Evolutionary conservation across 2,329 filamentous ascomycete genomes (phyloP), one percentile per base, ranked within the genome.

Genomic region (Furcasterigmium sp.): DNA sequence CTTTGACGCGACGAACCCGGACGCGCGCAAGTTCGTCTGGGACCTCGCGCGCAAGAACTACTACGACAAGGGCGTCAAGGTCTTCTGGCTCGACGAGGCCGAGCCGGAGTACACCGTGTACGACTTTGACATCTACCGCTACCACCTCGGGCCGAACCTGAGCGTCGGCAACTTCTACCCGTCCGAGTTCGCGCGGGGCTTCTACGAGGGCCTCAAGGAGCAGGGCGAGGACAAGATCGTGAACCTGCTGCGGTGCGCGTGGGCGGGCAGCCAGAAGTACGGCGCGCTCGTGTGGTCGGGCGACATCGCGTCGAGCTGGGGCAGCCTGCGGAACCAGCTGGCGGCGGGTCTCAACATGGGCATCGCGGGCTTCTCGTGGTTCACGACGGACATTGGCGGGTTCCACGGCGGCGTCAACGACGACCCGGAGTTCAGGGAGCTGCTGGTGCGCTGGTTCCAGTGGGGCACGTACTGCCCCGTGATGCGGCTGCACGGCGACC

Each of bases 51-150:
- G 76, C 55, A 51, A 71, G 41, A 79, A 84, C 55, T 85, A 85
- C 60, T 76, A 75, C 51, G 58, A 68, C 39, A 76, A 75, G 41
- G 82, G 82, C 2, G 78, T 85, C 56, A 72, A 73, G 47, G 60
- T 75, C 0, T 85, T 84, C 60, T 85, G 82, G 81, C 69, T 85
- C 0, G 82, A 85, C 51, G 81, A 85, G 55, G 81, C 81, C 0
- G 81, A 85, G 52, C 80, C 80, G 0, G 80, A 85, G 54, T 84
- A 83, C 51, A 65, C 61, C 1, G 68, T 68, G 11, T 84, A 85
- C 54, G 79, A 84, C 54, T 84, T 83, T 52, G 81, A 84, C 43
- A 78, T 77, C 49, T 84, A 78, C 55, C 72, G 79, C n/a, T 83
- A 83, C 58, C 66, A 75, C 45, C 53, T 50, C 51, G 59, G 59